These are phyloP conservation scores for Macrocybe gigantea DNA, from an alignment of 768 basidiomycete genomes.

Conservation along the genomic window DNA sequence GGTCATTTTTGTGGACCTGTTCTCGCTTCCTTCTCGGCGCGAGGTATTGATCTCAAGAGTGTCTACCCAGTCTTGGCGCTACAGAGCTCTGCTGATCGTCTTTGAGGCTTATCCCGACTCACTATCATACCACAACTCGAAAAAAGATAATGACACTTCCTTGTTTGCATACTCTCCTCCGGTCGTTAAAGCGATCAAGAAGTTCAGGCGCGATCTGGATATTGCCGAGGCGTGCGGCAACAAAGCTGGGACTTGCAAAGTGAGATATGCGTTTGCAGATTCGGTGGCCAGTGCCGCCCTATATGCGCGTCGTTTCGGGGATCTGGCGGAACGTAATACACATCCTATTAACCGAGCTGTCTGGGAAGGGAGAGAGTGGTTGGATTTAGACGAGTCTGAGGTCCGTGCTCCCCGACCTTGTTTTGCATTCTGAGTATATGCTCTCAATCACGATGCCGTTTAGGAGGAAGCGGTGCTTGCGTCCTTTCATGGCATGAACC, in stretches of 20 bases:
- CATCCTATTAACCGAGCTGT: constrained; percentile 37
- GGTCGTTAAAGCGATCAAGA: constrained; percentile 64
- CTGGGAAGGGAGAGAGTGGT: constrained; percentile 63
- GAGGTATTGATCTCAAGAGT: constrained; percentile 39
- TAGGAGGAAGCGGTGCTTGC: constrained; percentile 63
- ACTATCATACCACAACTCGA: constrained; percentile 19
- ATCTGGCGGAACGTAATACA: constrained; percentile 38
- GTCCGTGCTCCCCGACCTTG: constrained; percentile 20
- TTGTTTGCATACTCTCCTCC: constrained; percentile 58
- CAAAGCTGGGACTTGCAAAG: constrained; percentile 34
- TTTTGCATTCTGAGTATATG: not conserved
- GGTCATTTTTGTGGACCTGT: constrained; percentile 42
- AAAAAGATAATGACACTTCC: constrained; percentile 8
- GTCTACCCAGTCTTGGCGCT: constrained; percentile 58
- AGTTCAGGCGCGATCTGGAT: constrained; percentile 54
- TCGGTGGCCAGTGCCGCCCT: constrained; percentile 51
- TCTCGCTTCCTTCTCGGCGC: constrained; percentile 43
- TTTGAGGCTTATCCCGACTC: constrained; percentile 63
- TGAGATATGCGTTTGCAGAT: constrained; percentile 61
- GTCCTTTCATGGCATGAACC: constrained; percentile 56
- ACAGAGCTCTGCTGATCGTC: constrained; percentile 45
- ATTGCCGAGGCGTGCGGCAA: constrained; percentile 57
- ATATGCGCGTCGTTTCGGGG: constrained; percentile 51
- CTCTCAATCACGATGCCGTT: not conserved
- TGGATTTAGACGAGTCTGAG: constrained; percentile 50